Base-by-base conservation (phyloP, 208 protist genomes). In the Herpetomonas samuelpessoai region DNA sequence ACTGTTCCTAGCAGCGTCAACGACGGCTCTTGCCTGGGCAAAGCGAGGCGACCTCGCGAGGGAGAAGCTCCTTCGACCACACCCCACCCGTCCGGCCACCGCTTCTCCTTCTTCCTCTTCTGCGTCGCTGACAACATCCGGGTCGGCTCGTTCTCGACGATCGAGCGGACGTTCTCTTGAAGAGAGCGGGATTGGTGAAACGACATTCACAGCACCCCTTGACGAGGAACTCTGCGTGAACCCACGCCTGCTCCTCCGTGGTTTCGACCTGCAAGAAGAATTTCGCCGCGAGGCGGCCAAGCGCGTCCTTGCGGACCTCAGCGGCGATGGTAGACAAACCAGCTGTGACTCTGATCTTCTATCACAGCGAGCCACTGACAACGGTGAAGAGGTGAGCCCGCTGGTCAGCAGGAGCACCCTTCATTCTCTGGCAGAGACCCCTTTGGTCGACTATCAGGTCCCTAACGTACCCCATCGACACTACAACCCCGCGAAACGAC, bases 1-100 rank as follows among this genome's bases (percentile, higher is more conserved):
- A 31, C 71, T 94, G 44, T 70, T 94, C 53, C 27, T 91, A 2
- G 30, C 88, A 2, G 81, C 79, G n/a, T 86, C 88, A 0, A 78
- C 81, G 1, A 87, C 81, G 2, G 79, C 74, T 3, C 54, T 89
- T 19, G 46, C 89, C 39, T 94, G 79, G 79, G 67, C 69, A 12
- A 91, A 89, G 67, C 60, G 79, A 12, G 66, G 76, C 1, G 81
- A 86, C 7, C 29, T 93, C 2, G 53, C 83, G 0, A 52, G 73
- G 30, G 56, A 57, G 41, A 72, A 44, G 10, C 49, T 65, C 1
- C 72, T 81, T 0, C 12, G 22, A 22, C 16, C 44, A 6, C 44
- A 6, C 35, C 35, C 35, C 35, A 41, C 35, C 45, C 46, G 26
- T 62, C 0, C 56, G 56, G 16, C 9, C 35, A 41, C 35, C 35